Evolutionary conservation across 495 filamentous ascomycete genomes (phyloP).

Genomic region (Pyrenula massariospora): DNA sequence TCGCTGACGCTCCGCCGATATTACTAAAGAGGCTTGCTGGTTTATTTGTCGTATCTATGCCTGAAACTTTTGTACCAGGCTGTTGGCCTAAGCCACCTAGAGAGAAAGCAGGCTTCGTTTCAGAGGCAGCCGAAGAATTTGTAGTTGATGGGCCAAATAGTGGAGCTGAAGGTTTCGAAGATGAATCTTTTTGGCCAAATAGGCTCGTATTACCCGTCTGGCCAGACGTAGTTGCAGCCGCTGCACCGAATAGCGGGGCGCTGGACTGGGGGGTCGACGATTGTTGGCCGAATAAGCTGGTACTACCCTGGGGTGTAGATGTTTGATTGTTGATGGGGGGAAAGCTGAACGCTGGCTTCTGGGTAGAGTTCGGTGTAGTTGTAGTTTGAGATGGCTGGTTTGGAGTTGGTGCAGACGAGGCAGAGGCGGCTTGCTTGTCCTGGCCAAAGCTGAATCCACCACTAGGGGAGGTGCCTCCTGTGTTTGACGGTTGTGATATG

Average conservation of each 20-base stretch:
- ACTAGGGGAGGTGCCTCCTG: background rate
- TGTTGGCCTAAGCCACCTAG: background rate
- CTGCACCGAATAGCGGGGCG: background rate
- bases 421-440: background rate
- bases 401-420: background rate
- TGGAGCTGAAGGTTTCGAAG: background rate
- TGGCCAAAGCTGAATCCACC: background rate
- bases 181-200: background rate
- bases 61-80: constrained; percentile 7
- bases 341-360: background rate
- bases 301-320: background rate
- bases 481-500: constrained; percentile 1
- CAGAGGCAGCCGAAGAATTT: background rate
- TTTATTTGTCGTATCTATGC: constrained; percentile 10
- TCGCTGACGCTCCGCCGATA: constrained; percentile 14
- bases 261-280: background rate
- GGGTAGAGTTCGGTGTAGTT: constrained; percentile 1
- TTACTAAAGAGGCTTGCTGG: constrained; percentile 27
- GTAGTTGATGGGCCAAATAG: background rate
- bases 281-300: background rate
- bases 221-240: background rate
- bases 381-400: background rate
- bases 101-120: background rate
- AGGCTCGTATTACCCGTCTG: background rate
- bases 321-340: background rate